Evolutionary conservation across 163 green algal genomes (phyloP), one percentile per base, ranked within the genome.

Genomic region (Scenedesmus sp.): DNA sequence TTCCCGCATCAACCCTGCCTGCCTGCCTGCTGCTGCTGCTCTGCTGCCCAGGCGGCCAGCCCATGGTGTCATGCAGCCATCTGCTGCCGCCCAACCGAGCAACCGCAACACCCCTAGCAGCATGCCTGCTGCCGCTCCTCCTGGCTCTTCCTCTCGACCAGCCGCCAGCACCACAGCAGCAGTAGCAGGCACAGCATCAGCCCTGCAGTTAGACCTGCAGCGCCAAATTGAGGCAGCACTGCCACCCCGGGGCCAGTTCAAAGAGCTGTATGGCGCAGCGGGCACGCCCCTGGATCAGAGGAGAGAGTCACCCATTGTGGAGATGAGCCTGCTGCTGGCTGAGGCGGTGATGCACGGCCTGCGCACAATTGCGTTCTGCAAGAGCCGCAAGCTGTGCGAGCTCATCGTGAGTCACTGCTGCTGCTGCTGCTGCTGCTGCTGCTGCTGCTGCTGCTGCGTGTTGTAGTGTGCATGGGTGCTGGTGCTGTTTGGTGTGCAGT

Each of bases 331-430:
- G 87, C 95, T 99, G 87, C 89, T 96, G 66, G 91, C 95, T 34
- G 95, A 97, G 94, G 95, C 93, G 57, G 94, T 98, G 23, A 96
- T 98, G 94, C 98, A 99, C 93, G 96, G 96, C 2, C 92, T 99
- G 86, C 92, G 96, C 54, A 98, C 96, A n/a, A 97, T 99, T n/a
- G 98, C 98, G 5, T 99, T 99, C 92, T 99, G 98, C 95, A 98
- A 97, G 92, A 98, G 96, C 1, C 94, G 97, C 88, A 99, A 99
- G 95, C 95, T 99, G 73, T 98, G 95, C 64, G 98, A 99, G 97
- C 96, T 99, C 77, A 98, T 99, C 26, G 95, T 95, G 5, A 88
- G 93, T 7, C 98, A 99, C 93, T 95, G 95, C 0, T 88, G 96
- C 1, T 96, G 2, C 10, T 70, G 10, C 62, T 23, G 62, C 62